Base-by-base conservation (phyloP, 83 land plant species). In the Diphasiastrum complanatum region DNA sequence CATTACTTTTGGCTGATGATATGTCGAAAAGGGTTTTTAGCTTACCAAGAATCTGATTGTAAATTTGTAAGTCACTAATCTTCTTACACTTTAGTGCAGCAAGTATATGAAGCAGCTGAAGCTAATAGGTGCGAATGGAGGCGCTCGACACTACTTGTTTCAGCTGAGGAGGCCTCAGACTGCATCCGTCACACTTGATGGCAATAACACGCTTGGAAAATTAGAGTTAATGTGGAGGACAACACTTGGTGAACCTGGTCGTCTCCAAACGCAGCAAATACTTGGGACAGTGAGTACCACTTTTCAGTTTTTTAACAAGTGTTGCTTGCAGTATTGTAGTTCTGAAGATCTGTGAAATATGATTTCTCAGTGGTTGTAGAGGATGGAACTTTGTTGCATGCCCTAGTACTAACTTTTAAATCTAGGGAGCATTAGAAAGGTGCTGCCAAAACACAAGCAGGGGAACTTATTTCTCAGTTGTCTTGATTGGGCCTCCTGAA, bases 161-260 rank as follows among this genome's bases (percentile, higher is more conserved):
- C 91, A 81, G 69, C 67, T 92, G 40, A 81, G 35, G 48, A 54
- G 56, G 43, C 70, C 81, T 2, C 87, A 77, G 33, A 57, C 80
- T 24, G 38, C 70, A 37, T 60, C 51, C 47, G 41, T 72, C 5
- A 85, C 79, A 66, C 71, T 79, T 59, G 85, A 81, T 5, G 91
- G 85, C 40, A 81, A 78, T 70, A 89, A 85, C 64, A 57, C 82
- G 47, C 89, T 93, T 58, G 99, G 99, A 48, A 93, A 93, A 75
- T 77, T 89, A 71, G 97, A 93, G 50, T 83, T 93, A 64, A 81
- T 86, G 65, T 93, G 99, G 99, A 82, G 96, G 11, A 81, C 95
- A 57, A 93, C 88, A 62, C 79, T 93, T 71, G 99, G 99, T 41
- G 99, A 93, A 77, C 86, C 99, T 61, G 99, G 99, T 2, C 96